Percentiles rank a stretch among this genome's conserved stretches.
These are phyloP conservation scores for Aspergillus steynii DNA, from an alignment of 495 filamentous ascomycete species.

Conservation along the genomic window DNA sequence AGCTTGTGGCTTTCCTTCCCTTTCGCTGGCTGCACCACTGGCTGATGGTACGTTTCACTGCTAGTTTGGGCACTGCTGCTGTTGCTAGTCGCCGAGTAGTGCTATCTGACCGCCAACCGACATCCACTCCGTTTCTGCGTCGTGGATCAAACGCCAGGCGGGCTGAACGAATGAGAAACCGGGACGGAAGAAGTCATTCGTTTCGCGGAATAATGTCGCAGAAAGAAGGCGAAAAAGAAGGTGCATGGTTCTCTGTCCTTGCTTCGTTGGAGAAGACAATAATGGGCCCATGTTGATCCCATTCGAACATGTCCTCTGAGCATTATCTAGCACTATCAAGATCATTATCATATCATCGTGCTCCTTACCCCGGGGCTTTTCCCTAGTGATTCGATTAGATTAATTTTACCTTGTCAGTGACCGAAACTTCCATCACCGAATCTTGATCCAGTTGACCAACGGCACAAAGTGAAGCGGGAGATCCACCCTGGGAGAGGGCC, in stretches of 20 bases:
- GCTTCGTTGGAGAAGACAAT: conserved; percentile 1
- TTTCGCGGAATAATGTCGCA: conserved; percentile 2
- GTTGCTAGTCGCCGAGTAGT: conserved; percentile 27
- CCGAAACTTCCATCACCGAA: background rate
- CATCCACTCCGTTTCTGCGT: conserved; percentile 16
- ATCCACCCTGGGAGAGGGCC: conserved; percentile 19
- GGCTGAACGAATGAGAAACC: conserved; percentile 1
- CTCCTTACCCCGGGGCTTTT: background rate
- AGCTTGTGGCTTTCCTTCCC: background rate
- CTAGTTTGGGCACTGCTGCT: conserved; percentile 33
- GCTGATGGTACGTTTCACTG: conserved; percentile 22
- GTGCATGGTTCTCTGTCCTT: background rate
- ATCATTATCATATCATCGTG: background rate
- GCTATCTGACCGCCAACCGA: conserved; percentile 29
- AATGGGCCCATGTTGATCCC: conserved; percentile 1
- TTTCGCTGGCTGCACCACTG: conserved; percentile 11
- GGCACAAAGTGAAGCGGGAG: conserved; percentile 18
- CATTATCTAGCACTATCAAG: background rate
- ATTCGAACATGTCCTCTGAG: background rate
- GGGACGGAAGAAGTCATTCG: conserved; percentile 9
- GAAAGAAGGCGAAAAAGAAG: conserved; percentile 2
- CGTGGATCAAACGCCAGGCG: conserved; percentile 15
- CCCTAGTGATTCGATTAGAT: background rate
- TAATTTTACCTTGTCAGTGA: background rate
- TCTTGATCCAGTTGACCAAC: background rate